Evolutionary conservation across 139 green algal species (phyloP).

Genomic region (Closterium sp.): DNA sequence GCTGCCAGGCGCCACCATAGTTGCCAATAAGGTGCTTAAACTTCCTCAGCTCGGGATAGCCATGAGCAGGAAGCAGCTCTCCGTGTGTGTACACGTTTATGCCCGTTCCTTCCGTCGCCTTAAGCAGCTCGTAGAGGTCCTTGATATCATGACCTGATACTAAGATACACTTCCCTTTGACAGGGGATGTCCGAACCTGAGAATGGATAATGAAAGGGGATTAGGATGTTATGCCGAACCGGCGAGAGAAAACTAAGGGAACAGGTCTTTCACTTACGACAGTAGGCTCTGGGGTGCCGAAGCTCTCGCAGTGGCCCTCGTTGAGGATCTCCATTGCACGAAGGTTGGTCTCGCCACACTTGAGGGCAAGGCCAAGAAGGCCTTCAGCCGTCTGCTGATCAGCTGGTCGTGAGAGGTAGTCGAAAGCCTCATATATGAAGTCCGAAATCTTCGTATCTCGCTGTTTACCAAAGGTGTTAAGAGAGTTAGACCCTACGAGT

Average conservation of each 20-base stretch:
- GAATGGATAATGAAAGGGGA: background rate
- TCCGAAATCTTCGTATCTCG: slow-evolving; percentile 47
- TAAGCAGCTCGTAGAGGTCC: slow-evolving; percentile 65
- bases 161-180: slow-evolving; percentile 68
- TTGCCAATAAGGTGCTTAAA: slow-evolving; percentile 62
- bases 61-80: slow-evolving; percentile 45
- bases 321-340: slow-evolving; percentile 56
- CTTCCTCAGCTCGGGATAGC: slow-evolving; percentile 71
- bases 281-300: slow-evolving; percentile 49
- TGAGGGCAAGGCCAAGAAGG: slow-evolving; percentile 59
- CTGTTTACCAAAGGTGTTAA: background rate
- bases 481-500: too few species aligned
- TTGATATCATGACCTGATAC: slow-evolving; percentile 76
- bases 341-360: slow-evolving; percentile 64
- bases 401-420: slow-evolving; percentile 49
- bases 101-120: slow-evolving; percentile 66
- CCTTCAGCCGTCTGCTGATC: slow-evolving; percentile 39
- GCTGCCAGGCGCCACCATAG: slow-evolving; percentile 67
- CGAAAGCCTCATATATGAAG: slow-evolving; percentile 53
- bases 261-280: slow-evolving; percentile 43
- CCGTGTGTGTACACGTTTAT: slow-evolving; percentile 59
- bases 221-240: background rate
- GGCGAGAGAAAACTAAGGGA: background rate
- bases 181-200: slow-evolving; percentile 58
- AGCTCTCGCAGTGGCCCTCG: slow-evolving; percentile 57